Base-by-base conservation (phyloP, 2,329 filamentous ascomycete genomes). In the Colletotrichum sp. region DNA sequence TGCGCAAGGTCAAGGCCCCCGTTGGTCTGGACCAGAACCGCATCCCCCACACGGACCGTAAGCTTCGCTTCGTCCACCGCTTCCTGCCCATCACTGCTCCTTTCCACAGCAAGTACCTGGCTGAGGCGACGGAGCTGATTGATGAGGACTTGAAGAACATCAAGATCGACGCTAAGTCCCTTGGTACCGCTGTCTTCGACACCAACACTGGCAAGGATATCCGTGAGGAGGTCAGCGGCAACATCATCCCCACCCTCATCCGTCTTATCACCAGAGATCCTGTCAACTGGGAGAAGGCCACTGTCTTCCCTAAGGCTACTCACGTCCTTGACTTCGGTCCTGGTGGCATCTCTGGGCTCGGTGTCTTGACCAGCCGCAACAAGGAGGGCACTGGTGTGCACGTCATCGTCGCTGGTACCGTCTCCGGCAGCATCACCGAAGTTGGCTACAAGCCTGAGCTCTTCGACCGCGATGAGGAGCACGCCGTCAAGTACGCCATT, bases 301-400 rank as follows among this genome's bases (percentile, higher is more conserved):
- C 97, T 1, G 90, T 94, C 69, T 98, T 99, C 87, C 93, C 95
- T 5, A 90, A 92, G 27, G 97, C 97, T 24, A 98, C 96, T 5
- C 97, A 99, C 82, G 94, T 99, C 70, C 87, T 99, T 66, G 97
- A 99, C 86, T 98, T 99, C 79, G 97, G 97, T 61, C 97, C 97
- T 27, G 97, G 97, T 80, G 97, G 97, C 76, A 97, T 98, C 77
- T 99, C 97, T 29, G 97, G 97, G 76, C 92, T 99, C 27, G 97
- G 97, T 81, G 94, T 98, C 59, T 88, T 99, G 76, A 99, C 97
- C 72, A 98, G 98, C 89, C 95, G 97, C 79, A 99, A 98, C 90
- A 99, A 99, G 88, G 97, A 99, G 83, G 97, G 97, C 76, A 98
- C 95, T 72, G 97, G 97, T 80, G 97, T 99, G 43, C 95, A 96